Base-by-base conservation (phyloP, 495 filamentous ascomycete species). In the Apiosordaria backusii region DNA sequence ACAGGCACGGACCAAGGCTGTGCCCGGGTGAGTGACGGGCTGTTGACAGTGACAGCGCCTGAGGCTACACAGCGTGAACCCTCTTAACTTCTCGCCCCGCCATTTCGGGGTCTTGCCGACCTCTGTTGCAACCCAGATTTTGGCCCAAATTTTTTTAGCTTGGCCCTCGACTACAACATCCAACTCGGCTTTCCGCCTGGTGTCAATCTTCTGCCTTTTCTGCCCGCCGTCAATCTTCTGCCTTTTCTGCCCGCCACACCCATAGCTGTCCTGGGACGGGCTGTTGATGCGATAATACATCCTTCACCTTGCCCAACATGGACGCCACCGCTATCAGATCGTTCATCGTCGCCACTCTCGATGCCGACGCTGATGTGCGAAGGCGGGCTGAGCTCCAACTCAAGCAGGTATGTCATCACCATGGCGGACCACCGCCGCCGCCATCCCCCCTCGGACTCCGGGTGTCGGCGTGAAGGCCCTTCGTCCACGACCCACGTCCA, bases 341-440 rank as follows among this genome's bases (percentile, higher is more conserved):
- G 83, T 91, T 92, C 78, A 92, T 98, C 77, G 85, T 89, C 76
- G 89, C 90, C 73, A 97, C 92, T 58, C 87, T 97, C 72, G 88
- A 92, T 71, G 76, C 90, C 68, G 91, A 98, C 83, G 88, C 92
- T 70, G 91, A 95, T 71, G 87, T 83, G 77, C 87, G 95, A 74
- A 87, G 88, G 70, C 88, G 91, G 76, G 95, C 93, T 65, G 96
- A 98, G 82, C 79, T 93, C 70, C 91, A 97, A 78, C 83, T 99
- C 70, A 96, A 94, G 89, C 88, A 90, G 86, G 95, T 97, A 85
- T 74, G 89, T 18, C 16, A 45, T 45, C 35, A 45, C 35, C 35
- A 45, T 2, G 13, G 35, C 2, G 35, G 16, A 45, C 35, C 35
- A 18, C 35, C 35, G 35, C 35, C 35, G 35, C 35, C 2, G 35